Base-by-base conservation (phyloP, 164 flowering plant genomes). In the Nymphaea colorata region DNA sequence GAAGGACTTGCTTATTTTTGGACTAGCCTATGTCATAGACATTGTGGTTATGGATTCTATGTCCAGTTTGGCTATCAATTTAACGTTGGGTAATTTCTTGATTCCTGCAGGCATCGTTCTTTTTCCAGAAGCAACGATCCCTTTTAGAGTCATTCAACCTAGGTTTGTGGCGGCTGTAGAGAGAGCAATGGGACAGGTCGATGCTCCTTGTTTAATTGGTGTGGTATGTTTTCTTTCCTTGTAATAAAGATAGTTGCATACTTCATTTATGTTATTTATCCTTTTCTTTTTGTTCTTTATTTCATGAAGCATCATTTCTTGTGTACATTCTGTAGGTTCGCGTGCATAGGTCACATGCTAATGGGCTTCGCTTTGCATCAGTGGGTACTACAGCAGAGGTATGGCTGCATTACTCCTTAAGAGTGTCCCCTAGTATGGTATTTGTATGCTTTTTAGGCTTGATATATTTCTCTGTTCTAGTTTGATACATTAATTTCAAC, bases 371-470 rank as follows among this genome's bases (percentile, higher is more conserved):
- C 44, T 76, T 81, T 78, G 82, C 91, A 68, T 76, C 68, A 17
- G 74, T 81, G 67, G 99, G 99, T 69, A 88, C 97, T 42, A 94
- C 97, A 68, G 99, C 97, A 10, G 97, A 94, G 96, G 97, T 94
- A 77, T 66, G 70, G 53, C 16, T 61, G 11, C 10, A 6, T 41
- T 47, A 12, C 3, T 47, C 55, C 55, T 6, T 47, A 47, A 4
- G 55, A 2, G 2, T 6, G 55, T 47, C 12, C 12, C 12, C 12
- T 2, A 47, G 7, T 47, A 47, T 47, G 55, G 55, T 47, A 47
- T 12, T 47, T 12, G 7, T 7, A 47, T 7, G 36, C 36, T 25
- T 25, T 25, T 25, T 25, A n/a, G 36, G 36, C 36, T 25, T 25
- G 55, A 47, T 47, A 47, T 12, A 12, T 47, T 47, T 47, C 12